Evolutionary conservation across 371 early-diverging fungal genomes (phyloP).

Genomic region (Chytridiales sp.): DNA sequence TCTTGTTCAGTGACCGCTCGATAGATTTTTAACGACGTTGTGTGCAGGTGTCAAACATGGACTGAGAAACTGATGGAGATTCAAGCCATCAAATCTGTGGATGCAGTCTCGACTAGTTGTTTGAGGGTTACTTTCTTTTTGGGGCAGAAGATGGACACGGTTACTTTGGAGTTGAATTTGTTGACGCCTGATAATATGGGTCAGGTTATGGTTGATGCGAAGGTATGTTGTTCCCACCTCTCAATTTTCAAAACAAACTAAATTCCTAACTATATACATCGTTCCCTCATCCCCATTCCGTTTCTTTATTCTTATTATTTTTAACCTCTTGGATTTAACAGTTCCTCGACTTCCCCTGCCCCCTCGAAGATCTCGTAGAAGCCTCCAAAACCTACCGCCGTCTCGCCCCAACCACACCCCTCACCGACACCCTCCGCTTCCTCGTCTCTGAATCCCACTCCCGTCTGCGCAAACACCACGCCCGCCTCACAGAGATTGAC

Average conservation of each 20-base stretch:
- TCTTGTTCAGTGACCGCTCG: not conserved
- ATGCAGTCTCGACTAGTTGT: no score
- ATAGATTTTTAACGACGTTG: not conserved
- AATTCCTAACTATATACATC: not conserved
- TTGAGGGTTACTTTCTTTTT: not conserved
- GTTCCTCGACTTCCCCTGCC: no score
- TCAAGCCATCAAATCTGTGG: slow-evolving; percentile 21
- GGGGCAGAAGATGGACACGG: not conserved
- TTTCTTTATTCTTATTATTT: not conserved
- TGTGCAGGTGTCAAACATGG: slow-evolving; percentile 33
- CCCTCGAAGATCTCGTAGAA: no score
- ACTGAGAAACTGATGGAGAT: slow-evolving; percentile 22
- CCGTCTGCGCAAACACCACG: no score
- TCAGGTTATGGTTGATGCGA: slow-evolving; percentile 18
- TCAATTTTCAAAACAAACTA: not conserved
- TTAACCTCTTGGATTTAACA: slow-evolving; percentile 2
- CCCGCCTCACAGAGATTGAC: no score
- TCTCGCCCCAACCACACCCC: no score
- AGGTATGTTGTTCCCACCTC: slow-evolving; percentile 17
- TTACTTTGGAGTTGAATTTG: slow-evolving; percentile 6
- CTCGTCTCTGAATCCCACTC: no score
- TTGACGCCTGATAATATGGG: not conserved
- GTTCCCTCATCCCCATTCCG: not conserved
- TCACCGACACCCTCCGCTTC: no score
- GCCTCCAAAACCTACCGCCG: no score